Percentiles rank a stretch among this genome's conserved stretches.
These are phyloP conservation scores for Apiotrichum montevideense DNA, from an alignment of 1,284 basidiomycete genomes.

Conservation along the genomic window DNA sequence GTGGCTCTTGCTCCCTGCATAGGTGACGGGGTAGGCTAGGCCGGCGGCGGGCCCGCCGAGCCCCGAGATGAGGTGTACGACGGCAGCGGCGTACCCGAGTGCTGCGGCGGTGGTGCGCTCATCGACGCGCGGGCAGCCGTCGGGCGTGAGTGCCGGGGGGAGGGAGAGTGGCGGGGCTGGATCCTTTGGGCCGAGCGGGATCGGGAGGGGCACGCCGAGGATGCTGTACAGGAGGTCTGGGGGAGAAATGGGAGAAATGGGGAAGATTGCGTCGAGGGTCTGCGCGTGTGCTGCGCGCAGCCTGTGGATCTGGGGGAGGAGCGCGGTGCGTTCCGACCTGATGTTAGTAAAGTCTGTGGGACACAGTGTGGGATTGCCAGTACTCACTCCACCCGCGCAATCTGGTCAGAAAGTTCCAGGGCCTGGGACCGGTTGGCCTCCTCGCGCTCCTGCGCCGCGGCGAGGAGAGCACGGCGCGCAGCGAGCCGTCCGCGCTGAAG, in stretches of 20 bases:
- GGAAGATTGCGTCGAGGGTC: constrained; percentile 73
- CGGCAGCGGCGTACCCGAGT: constrained; percentile 77
- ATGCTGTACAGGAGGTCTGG: constrained; percentile 79
- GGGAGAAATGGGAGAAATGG: constrained; percentile 74
- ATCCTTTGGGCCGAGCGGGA: constrained; percentile 66
- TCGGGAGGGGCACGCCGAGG: constrained; percentile 73
- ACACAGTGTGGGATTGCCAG: not conserved
- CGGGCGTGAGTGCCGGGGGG: constrained; percentile 51
- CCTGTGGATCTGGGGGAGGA: constrained; percentile 52
- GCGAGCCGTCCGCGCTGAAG: constrained; percentile 21
- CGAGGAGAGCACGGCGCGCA: constrained; percentile 22
- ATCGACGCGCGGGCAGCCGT: constrained; percentile 54
- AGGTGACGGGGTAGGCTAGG: constrained; percentile 84
- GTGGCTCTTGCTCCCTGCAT: constrained; percentile 75
- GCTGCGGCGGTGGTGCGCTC: constrained; percentile 79
- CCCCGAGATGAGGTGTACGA: constrained; percentile 70
- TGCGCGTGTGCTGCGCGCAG: constrained; percentile 65
- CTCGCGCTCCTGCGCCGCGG: constrained; percentile 25
- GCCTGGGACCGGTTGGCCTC: constrained; percentile 20
- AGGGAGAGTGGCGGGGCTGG: constrained; percentile 76
- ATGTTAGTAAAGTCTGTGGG: not conserved
- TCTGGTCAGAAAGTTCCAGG: constrained; percentile 18
- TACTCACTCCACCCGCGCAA: constrained; percentile 27
- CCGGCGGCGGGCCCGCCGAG: constrained; percentile 55
- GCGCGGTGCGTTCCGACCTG: constrained; percentile 45